Evolutionary conservation across 75 land plant genomes (phyloP).

Genomic region (Azolla pinnata): DNA sequence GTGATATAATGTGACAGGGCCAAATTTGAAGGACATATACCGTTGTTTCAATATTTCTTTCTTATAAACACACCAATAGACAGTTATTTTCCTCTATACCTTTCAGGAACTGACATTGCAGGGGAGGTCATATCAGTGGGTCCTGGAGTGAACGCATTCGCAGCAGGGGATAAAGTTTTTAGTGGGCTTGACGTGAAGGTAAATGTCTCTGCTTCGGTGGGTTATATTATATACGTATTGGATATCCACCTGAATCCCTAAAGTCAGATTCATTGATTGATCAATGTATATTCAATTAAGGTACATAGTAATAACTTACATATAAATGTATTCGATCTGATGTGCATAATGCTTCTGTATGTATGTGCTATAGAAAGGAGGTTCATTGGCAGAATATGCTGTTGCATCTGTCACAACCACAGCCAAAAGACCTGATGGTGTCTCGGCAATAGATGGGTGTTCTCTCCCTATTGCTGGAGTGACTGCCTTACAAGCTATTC

Average conservation of each 20-base stretch:
- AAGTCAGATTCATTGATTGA: no score
- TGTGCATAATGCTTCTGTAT: no score
- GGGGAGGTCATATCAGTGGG: conserved; percentile 67
- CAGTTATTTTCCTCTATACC: no score
- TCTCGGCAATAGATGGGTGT: conserved; percentile 51
- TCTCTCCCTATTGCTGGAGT: conserved; percentile 43
- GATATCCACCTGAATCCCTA: no score
- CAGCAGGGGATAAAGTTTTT: conserved; percentile 65
- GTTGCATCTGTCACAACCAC: conserved; percentile 30
- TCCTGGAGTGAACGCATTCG: conserved; percentile 36
- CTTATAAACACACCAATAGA: no score
- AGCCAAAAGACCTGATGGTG: conserved; percentile 39
- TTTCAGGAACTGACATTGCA: conserved; percentile 50
- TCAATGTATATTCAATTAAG: no score
- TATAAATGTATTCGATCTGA: no score
- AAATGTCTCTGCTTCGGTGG: background rate
- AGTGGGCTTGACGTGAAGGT: conserved; percentile 41
- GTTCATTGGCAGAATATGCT: conserved; percentile 59
- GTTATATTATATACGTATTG: no score
- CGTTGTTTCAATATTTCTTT: no score
- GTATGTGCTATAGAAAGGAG: conserved; percentile 48
- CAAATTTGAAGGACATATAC: no score
- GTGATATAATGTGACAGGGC: no score
- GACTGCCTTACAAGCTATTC: conserved; percentile 45
- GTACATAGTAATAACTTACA: no score